Evolutionary conservation across 108 stramenopile genomes (phyloP).

Genomic region (Skeletonema grethae): DNA sequence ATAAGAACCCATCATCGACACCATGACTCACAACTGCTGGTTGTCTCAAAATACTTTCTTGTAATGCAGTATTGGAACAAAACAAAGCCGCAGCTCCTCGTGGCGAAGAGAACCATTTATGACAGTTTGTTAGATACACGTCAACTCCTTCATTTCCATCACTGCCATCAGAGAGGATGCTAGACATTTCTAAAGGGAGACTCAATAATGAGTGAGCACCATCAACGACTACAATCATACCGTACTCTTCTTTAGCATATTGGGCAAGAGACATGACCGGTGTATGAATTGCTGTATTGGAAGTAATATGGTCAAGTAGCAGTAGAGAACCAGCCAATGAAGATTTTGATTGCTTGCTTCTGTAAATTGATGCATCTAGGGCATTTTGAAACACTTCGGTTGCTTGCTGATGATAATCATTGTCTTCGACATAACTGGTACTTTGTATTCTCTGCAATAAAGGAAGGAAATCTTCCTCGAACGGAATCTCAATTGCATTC

Average conservation of each 20-base stretch:
- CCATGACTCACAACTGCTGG: constrained; percentile 77
- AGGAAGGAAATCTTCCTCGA: constrained; percentile 48
- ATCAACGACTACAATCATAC: constrained; percentile 62
- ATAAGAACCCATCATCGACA: constrained; percentile 64
- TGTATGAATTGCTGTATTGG: constrained; percentile 70
- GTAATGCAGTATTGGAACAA: constrained; percentile 46
- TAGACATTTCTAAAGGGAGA: constrained; percentile 40
- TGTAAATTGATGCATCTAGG: constrained; percentile 31
- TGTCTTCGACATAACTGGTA: not conserved
- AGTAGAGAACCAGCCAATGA: constrained; percentile 47
- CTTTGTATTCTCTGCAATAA: constrained; percentile 5
- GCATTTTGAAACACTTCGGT: constrained; percentile 43
- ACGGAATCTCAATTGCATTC: constrained; percentile 65
- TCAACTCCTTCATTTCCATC: constrained; percentile 39
- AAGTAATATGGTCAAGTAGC: constrained; percentile 72
- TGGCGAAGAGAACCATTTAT: constrained; percentile 79
- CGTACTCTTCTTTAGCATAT: constrained; percentile 48
- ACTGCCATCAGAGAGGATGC: constrained; percentile 4
- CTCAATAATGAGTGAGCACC: constrained; percentile 76
- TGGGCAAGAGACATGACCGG: constrained; percentile 59
- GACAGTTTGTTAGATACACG: constrained; percentile 68
- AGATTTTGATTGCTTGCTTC: constrained; percentile 4
- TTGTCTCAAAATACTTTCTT: constrained; percentile 52
- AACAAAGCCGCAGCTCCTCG: constrained; percentile 65
- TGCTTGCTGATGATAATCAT: constrained; percentile 22